Conservation (phyloP, 116 monocot genomes). For the Phalaenopsis hybrid region DNA sequence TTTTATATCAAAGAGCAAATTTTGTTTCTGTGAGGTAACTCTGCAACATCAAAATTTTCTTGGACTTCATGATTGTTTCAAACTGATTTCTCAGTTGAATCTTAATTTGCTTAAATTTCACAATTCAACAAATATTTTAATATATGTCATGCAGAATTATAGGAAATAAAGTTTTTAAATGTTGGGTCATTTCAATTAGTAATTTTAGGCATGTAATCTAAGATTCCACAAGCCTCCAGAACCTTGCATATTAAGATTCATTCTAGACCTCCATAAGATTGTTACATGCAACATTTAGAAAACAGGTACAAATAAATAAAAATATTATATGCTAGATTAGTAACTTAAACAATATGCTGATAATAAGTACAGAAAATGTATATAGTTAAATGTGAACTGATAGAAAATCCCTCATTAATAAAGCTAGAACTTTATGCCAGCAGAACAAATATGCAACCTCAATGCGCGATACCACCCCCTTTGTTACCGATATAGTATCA, state of each 20-base stretch:
- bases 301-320: neutral
- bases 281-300: neutral
- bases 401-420: neutral
- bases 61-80: neutral
- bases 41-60: neutral
- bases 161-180: neutral
- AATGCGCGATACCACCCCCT: constrained; percentile 93
- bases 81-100: neutral
- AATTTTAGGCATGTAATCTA: neutral
- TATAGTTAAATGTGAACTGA: neutral
- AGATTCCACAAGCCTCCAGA: neutral
- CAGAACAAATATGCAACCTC: constrained; percentile 38
- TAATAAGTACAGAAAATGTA: neutral
- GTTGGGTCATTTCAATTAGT: neutral
- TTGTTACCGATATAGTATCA: constrained; percentile 94
- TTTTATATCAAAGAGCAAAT: neutral
- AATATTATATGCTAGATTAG: neutral
- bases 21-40: neutral
- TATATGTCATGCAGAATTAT: neutral
- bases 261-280: neutral
- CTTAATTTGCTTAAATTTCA: neutral
- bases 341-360: neutral
- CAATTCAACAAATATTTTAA: neutral
- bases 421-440: neutral
- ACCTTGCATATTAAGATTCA: neutral